Conservation (phyloP, 2,329 filamentous ascomycete genomes). For the Alternaria tenuissima region DNA sequence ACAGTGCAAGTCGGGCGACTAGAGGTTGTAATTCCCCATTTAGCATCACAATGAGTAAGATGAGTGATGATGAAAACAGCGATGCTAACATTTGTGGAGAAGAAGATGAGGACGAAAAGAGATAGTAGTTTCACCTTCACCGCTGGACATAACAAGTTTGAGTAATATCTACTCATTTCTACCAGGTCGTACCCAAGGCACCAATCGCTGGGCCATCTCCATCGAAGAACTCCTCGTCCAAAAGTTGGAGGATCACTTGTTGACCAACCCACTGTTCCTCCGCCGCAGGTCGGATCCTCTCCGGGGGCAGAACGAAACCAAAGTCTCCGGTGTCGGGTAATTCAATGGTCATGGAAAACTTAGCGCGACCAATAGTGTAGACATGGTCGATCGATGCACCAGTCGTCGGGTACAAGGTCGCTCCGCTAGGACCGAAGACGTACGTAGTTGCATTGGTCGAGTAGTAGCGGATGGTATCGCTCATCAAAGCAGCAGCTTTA, state of each 20-base stretch:
- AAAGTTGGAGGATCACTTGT: constrained; percentile 30
- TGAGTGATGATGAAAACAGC: not conserved
- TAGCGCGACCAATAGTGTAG: constrained; percentile 51
- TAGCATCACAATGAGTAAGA: not conserved
- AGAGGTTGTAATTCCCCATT: too few relatives aligned
- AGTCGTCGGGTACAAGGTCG: constrained; percentile 66
- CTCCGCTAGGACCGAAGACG: constrained; percentile 61
- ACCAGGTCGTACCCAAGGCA: not conserved
- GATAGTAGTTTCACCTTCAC: constrained; percentile 17
- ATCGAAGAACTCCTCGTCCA: constrained; percentile 43
- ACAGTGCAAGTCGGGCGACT: constrained; percentile 1
- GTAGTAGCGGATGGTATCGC: constrained; percentile 60
- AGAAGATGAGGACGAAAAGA: constrained; percentile 6
- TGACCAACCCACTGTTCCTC: constrained; percentile 57
- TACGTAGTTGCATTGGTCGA: constrained; percentile 41
- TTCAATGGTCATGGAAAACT: constrained; percentile 58
- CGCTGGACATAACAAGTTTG: not conserved
- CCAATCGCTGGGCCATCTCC: constrained; percentile 29
- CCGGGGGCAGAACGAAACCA: constrained; percentile 60
- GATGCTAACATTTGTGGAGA: not conserved
- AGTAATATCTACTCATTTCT: not conserved
- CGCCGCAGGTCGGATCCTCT: constrained; percentile 56
- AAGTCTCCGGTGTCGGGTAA: constrained; percentile 57
- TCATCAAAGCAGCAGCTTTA: constrained; percentile 57
- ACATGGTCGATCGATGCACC: constrained; percentile 55